Conservation (phyloP, 345 rosid genomes). For the Pistacia vera region DNA sequence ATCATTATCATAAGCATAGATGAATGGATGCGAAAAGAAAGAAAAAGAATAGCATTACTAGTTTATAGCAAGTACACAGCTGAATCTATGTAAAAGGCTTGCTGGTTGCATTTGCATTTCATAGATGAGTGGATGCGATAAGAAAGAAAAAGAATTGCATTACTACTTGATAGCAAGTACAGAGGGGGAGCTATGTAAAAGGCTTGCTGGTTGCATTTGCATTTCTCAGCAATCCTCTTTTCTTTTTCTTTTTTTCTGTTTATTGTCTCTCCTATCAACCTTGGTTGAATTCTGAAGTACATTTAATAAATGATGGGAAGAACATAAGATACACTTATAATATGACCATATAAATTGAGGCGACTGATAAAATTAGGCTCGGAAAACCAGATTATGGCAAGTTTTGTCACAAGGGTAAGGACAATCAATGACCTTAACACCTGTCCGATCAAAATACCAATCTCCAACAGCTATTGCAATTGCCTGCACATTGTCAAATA, state of each 20-base stretch:
- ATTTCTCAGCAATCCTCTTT: slow-evolving; percentile 22
- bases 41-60: neutral
- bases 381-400: slow-evolving; percentile 92
- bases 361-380: slow-evolving; percentile 16
- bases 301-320: slow-evolving; percentile 14
- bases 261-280: slow-evolving; percentile 30
- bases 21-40: too few relatives aligned
- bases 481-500: slow-evolving; percentile 49
- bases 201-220: slow-evolving; percentile 29
- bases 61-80: neutral
- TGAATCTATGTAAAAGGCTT: slow-evolving; percentile 9
- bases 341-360: slow-evolving; percentile 1
- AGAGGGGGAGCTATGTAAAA: neutral
- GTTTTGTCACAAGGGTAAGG: slow-evolving; percentile 88
- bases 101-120: slow-evolving; percentile 29
- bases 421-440: slow-evolving; percentile 70
- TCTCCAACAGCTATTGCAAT: slow-evolving; percentile 91
- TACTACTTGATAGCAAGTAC: neutral
- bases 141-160: neutral
- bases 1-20: too few relatives aligned
- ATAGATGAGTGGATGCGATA: too few relatives aligned
- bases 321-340: slow-evolving; percentile 3
- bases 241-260: neutral
- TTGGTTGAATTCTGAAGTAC: slow-evolving; percentile 16
- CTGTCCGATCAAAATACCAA: slow-evolving; percentile 85